phyloP scores from a whole-genome alignment of 208 protist species.

The Acanthamoeba healyi region DNA sequence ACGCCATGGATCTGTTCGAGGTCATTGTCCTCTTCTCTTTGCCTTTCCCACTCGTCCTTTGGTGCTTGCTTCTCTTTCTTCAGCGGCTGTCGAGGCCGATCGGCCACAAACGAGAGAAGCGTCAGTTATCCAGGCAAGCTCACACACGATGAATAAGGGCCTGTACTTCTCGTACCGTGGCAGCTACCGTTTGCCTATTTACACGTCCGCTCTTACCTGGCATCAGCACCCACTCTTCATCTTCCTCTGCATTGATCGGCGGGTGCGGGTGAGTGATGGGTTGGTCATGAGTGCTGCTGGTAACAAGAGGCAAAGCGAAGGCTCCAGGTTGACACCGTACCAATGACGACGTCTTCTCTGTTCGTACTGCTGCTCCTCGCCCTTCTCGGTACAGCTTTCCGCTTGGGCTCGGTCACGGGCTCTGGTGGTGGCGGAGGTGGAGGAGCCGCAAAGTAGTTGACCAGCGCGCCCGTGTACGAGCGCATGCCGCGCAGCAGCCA shows the following conservation, averaged over 20 bases:
- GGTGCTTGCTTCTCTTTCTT: neutral
- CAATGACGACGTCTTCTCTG: neutral
- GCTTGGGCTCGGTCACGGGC: neutral
- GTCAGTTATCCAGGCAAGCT: neutral
- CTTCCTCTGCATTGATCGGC: neutral
- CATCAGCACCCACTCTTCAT: slow-evolving; percentile 39
- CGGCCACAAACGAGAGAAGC: too few species aligned
- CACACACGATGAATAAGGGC: too few species aligned
- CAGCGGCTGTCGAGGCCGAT: too few species aligned
- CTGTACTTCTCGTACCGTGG: too few species aligned
- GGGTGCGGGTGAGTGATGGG: too few species aligned
- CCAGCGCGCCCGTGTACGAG: slow-evolving; percentile 35
- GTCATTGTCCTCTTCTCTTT: neutral
- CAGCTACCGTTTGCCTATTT: neutral
- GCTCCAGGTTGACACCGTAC: neutral
- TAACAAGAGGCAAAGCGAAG: neutral
- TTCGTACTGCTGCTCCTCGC: neutral
- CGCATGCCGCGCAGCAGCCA: slow-evolving; percentile 36
- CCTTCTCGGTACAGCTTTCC: neutral
- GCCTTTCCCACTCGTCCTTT: slow-evolving; percentile 44
- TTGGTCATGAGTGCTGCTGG: neutral
- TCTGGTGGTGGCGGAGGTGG: neutral
- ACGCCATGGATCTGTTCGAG: neutral
- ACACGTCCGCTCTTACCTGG: neutral
- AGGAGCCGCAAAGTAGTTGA: slow-evolving; percentile 18